These are phyloP conservation scores for Neurospora sublineolata DNA, from an alignment of 495 filamentous ascomycete genomes.

Conservation along the genomic window DNA sequence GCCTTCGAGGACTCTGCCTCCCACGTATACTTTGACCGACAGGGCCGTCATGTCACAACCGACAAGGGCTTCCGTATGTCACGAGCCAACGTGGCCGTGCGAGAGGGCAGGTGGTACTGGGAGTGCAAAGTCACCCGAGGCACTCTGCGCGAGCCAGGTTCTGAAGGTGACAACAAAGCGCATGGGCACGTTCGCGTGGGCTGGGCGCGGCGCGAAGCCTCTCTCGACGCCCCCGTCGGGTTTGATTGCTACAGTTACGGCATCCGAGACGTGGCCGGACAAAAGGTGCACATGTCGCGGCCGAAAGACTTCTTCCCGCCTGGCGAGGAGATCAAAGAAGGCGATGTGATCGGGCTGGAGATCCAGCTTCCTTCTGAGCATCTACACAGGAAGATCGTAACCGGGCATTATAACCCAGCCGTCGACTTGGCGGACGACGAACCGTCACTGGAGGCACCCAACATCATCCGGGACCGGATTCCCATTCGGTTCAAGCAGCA, in stretches of 20 bases:
- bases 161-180: slow-evolving; percentile 27
- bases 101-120: slow-evolving; percentile 90
- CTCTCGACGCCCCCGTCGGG: slow-evolving; percentile 83
- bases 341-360: slow-evolving; percentile 90
- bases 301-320: slow-evolving; percentile 76
- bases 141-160: slow-evolving; percentile 27
- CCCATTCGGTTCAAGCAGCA: slow-evolving; percentile 88
- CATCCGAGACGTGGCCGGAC: slow-evolving; percentile 74
- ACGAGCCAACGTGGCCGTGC: slow-evolving; percentile 77
- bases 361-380: slow-evolving; percentile 78
- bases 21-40: slow-evolving; percentile 55
- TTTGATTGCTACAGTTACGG: slow-evolving; percentile 97
- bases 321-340: slow-evolving; percentile 59
- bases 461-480: slow-evolving; percentile 88
- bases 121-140: slow-evolving; percentile 78
- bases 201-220: slow-evolving; percentile 81
- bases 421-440: slow-evolving; percentile 55
- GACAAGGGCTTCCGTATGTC: slow-evolving; percentile 76
- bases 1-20: slow-evolving; percentile 86
- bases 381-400: slow-evolving; percentile 77
- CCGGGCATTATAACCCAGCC: slow-evolving; percentile 74
- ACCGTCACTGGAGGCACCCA: slow-evolving; percentile 37
- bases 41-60: slow-evolving; percentile 52
- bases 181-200: slow-evolving; percentile 79
- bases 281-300: slow-evolving; percentile 87